Base-by-base conservation (phyloP, 257 asterid genomes). In the Solanum sitiens region DNA sequence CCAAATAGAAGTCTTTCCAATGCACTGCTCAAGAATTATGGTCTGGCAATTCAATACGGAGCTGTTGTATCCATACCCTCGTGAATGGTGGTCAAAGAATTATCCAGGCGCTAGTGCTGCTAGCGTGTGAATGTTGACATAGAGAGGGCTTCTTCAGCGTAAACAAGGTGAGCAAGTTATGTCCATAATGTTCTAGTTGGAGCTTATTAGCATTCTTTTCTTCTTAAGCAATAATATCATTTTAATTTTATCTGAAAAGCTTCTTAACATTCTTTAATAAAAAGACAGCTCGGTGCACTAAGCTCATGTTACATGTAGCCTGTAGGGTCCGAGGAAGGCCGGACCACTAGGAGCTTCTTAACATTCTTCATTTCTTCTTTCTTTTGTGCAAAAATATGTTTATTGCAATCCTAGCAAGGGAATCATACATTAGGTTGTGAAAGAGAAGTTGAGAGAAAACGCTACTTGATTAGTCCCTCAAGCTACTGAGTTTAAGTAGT, bases 1-100 rank as follows among this genome's bases (percentile, higher is more conserved):
- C 86, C 96, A 95, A 91, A 94, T 95, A 93, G 98, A 95, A 90
- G 94, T 98, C 89, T 86, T 92, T 40, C 90, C 95, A 25, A 72
- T 84, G 75, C 77, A 90, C 90, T 70, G 94, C 87, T 88, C 94
- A 23, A 89, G 89, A 39, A 86, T 94, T 86, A 87, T 91, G 96
- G 95, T 93, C 40, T 95, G 98, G 98, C 92, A 91, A 82, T 92
- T 91, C 33, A 79, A 89, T 20, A 65, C 59, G 16, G 91, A 84
- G 72, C 80, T 72, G 1, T 53, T 89, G 8, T n/a, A 90, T 70
- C 68, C 92, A 39, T 75, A 84, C 35, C 91, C 91, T 56, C 85
- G 39, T 42, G 83, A 74, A 9, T 74, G 32, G 53, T 10, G 50
- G 53, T 65, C 90, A 4, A 90, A 83, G 84, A 56, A 73, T 87